Base-by-base conservation (phyloP, 2,329 filamentous ascomycete genomes). In the Fusarium sp. region DNA sequence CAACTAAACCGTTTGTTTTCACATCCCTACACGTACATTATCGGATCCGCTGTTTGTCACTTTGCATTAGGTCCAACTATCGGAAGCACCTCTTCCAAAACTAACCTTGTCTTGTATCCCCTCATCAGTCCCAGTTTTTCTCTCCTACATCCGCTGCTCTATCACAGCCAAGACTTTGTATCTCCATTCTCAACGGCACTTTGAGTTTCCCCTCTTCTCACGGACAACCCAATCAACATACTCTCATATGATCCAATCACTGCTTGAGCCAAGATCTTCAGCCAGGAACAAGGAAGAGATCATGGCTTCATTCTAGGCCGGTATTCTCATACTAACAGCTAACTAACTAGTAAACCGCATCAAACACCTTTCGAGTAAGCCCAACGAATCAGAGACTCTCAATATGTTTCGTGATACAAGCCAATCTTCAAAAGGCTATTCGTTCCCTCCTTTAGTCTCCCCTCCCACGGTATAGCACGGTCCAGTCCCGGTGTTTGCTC, bases 21-120 rank as follows among this genome's bases (percentile, higher is more conserved):
- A 28, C 35, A 56, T 63, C 54, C 30, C 45, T 44, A 56, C 63
- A 51, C 30, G 42, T 44, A 48, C 22, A 35, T 32, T 66, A 24
- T 70, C 47, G 67, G 71, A 65, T 74, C 62, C 63, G 62, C 58
- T 66, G 66, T 65, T 70, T 70, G 50, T 45, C 62, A 44, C 32
- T 56, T 58, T 69, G 41, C 36, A 56, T 69, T 64, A 53, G 39
- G 41, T 45, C 38, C 44, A 64, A 32, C 18, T 32, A 41, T 63
- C 44, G 51, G 60, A 45, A 42, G 47, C 44, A 20, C 35, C 20
- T 41, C 57, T 53, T 30, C 50, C n/a, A 51, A 50, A 58, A 45
- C 13, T 42, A 32, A 38, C 28, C 54, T 14, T 55, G 69, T 65
- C 54, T 14, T 55, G 69, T 65, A 72, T 57, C 60, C 48, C 55